phyloP scores from a whole-genome alignment of 768 basidiomycete species.

The Megacollybia marginata region DNA sequence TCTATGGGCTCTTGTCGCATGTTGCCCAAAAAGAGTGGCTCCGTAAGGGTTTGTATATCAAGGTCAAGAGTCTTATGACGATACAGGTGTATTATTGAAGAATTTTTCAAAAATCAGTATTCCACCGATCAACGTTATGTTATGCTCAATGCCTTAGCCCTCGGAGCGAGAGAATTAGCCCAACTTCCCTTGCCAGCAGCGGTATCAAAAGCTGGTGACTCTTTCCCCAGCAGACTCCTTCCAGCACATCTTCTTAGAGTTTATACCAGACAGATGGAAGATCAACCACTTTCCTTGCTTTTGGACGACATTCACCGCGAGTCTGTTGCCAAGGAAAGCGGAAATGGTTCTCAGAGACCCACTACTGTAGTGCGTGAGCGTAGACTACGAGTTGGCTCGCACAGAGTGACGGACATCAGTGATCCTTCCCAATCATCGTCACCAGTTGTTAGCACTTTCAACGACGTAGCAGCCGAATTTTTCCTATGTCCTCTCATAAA shows the following conservation, averaged over 20 bases:
- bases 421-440: conserved; percentile 2
- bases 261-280: conserved; percentile 38
- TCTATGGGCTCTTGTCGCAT: conserved; percentile 72
- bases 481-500: conserved; percentile 89
- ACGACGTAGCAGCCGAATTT: conserved; percentile 73
- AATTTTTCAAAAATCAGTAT: conserved; percentile 92
- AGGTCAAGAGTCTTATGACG: not conserved
- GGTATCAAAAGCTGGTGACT: conserved; percentile 25
- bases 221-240: conserved; percentile 79
- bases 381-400: conserved; percentile 54
- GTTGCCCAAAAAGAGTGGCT: conserved; percentile 69
- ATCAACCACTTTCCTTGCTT: conserved; percentile 43
- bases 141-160: conserved; percentile 79
- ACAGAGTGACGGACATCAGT: conserved; percentile 38
- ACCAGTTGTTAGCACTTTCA: conserved; percentile 34
- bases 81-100: conserved; percentile 72
- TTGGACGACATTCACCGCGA: conserved; percentile 55
- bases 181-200: conserved; percentile 32
- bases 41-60: conserved; percentile 46
- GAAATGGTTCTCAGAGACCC: conserved; percentile 44
- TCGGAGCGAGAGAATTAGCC: conserved; percentile 80
- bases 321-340: conserved; percentile 56
- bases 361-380: conserved; percentile 56
- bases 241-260: conserved; percentile 65
- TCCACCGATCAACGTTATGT: conserved; percentile 79